A percentile compares a stretch with the other conserved stretches of the same genome.
Evolutionary conservation across 768 basidiomycete genomes (phyloP).

Genomic region (Cystobasidiopsis lactophilus): DNA sequence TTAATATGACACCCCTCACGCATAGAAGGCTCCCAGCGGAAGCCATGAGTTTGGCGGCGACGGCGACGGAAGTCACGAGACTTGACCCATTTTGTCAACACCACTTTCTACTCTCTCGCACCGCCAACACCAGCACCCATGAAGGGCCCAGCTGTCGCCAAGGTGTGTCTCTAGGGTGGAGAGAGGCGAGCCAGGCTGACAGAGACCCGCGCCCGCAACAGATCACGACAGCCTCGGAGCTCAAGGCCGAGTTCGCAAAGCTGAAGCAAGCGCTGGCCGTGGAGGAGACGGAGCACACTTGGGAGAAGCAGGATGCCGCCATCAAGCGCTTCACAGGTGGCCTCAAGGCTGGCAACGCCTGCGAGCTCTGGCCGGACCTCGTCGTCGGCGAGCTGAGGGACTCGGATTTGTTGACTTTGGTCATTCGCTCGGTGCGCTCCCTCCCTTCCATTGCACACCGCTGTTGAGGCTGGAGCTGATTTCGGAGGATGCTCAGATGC

Average conservation of each 20-base stretch:
- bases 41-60: too few species aligned
- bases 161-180: too few species aligned
- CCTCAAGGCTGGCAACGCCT: too few species aligned
- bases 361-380: too few species aligned
- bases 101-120: too few species aligned
- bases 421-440: conserved; percentile 13
- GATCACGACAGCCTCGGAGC: conserved; percentile 22
- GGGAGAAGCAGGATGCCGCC: conserved; percentile 28
- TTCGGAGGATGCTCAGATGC: background rate
- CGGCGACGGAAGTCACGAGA: too few species aligned
- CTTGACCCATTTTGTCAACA: too few species aligned
- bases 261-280: conserved; percentile 20
- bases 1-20: too few species aligned
- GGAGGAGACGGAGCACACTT: conserved; percentile 26
- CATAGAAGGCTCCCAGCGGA: too few species aligned
- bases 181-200: too few species aligned
- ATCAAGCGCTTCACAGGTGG: conserved; percentile 24
- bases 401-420: conserved; percentile 10
- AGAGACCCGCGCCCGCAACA: conserved; percentile 7
- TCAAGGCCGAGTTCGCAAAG: conserved; percentile 22
- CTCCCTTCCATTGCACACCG: background rate
- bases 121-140: too few species aligned
- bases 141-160: too few species aligned
- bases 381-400: conserved; percentile 12
- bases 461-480: background rate